Percentiles rank a stretch among this genome's conserved stretches.
phyloP scores from a whole-genome alignment of 805 yeast genomes.

The Lipomyces starkeyi region DNA sequence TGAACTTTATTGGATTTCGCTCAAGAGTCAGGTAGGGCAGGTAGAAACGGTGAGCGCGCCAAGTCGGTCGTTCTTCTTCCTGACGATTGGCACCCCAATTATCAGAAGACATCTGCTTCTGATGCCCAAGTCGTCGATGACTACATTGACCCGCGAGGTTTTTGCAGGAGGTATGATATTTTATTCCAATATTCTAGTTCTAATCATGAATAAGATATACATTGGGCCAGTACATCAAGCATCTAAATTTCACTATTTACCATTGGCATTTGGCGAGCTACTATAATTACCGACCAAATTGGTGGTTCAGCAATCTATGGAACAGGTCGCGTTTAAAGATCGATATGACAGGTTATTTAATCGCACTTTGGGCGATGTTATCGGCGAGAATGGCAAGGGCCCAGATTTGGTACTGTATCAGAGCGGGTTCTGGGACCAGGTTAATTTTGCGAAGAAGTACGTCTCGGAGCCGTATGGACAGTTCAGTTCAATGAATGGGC shows the following conservation, averaged over 20 bases:
- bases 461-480: background rate
- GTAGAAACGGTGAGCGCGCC: no score
- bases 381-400: slow-evolving; percentile 6
- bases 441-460: slow-evolving; percentile 6
- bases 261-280: slow-evolving; percentile 21
- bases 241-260: slow-evolving; percentile 16
- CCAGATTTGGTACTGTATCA: slow-evolving; percentile 22
- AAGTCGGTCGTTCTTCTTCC: no score
- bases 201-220: no score
- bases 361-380: background rate
- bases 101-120: no score
- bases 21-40: background rate
- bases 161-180: no score
- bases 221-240: no score
- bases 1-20: background rate
- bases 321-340: slow-evolving; percentile 20
- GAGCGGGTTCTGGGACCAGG: slow-evolving; percentile 25
- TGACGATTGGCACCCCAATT: no score
- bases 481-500: background rate
- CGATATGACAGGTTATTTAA: slow-evolving; percentile 12
- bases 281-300: slow-evolving; percentile 14
- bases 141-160: no score
- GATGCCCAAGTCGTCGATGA: no score
- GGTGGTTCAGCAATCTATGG: slow-evolving; percentile 25
- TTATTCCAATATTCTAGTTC: no score